A percentile compares a stretch with the other conserved stretches of the same genome.
These are phyloP conservation scores for Magnolia kwangsiensis DNA, from an alignment of 164 flowering plant genomes.

Conservation along the genomic window DNA sequence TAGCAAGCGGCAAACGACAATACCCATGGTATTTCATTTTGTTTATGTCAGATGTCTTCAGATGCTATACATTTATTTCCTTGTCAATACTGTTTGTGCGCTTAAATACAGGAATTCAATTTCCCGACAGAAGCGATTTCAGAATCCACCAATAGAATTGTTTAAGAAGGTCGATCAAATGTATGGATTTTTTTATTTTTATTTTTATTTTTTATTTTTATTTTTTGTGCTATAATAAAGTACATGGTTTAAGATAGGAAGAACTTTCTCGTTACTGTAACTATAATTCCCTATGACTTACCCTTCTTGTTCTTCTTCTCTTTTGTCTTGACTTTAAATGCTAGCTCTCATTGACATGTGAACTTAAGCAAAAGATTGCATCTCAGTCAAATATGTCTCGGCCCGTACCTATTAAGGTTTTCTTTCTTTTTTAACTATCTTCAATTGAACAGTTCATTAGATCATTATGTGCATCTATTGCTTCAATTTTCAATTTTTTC, in stretches of 20 bases:
- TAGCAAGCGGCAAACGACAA: conserved; percentile 58
- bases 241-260: neutral
- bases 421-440: too few species aligned
- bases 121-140: conserved; percentile 59
- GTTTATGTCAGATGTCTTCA: conserved; percentile 1
- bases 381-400: too few species aligned
- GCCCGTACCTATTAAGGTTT: too few species aligned
- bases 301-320: neutral
- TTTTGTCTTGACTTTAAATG: conserved; percentile 5
- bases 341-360: too few species aligned
- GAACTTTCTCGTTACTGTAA: neutral
- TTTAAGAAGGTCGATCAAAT: conserved; percentile 60
- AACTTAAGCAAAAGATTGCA: too few species aligned
- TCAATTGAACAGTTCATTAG: too few species aligned
- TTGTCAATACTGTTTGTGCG: neutral
- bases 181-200: neutral
- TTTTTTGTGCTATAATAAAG: neutral
- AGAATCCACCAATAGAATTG: conserved; percentile 65
- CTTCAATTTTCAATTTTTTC: too few species aligned
- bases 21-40: conserved; percentile 52
- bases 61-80: neutral
- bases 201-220: too few species aligned
- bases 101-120: conserved; percentile 55
- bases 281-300: neutral
- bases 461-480: too few species aligned